Base-by-base conservation (phyloP, 805 yeast species). In the Yamadazyma kitorensis region DNA sequence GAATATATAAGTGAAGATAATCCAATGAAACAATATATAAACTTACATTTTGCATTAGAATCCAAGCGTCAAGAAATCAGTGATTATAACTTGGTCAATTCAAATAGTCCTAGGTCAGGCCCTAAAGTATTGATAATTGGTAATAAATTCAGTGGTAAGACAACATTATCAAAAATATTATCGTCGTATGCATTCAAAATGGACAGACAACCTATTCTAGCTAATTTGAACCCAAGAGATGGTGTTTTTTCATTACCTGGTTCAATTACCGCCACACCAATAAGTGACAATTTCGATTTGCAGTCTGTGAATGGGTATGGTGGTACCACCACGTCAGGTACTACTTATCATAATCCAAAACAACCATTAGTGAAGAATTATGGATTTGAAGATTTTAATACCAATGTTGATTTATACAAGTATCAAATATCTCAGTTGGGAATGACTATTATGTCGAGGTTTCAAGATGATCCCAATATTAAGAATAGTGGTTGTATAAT, bases 311-410 rank as follows among this genome's bases (percentile, higher is more conserved):
- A 76, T 14, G 83, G 94, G 66, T 96, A 95, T 41, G 86, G 86
- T 30, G 77, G 84, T 16, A 69, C 79, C 40, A 77, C 88, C 0
- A 67, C 72, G 4, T 79, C 86, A 8, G 93, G 94, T 27, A 78
- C 86, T 1, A 78, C 89, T 1, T 64, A 72, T 40, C 78, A 82
- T 43, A 89, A 85, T 54, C 85, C 86, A n/a, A 86, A 86, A 54
- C 94, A 86, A 56, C 97, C 98, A 0, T 55, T 83, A n/a, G 91
- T 84, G 6, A 81, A 83, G 49, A 80, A 74, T 49, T 87, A 69
- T 57, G 98, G 98, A 0, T 70, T 80, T 34, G 85, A 80, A 31
- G 59, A 65, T 23, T 68, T 76, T 9, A 45, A 59, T 1, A 80
- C 77, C 9, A 87, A 87, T 54, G 53, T 72, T 27, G 72, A 69